Evolutionary conservation across 176 grass and related monocot species (phyloP), one percentile per base, ranked within the genome.

Genomic region (Aegilops tauschii): DNA sequence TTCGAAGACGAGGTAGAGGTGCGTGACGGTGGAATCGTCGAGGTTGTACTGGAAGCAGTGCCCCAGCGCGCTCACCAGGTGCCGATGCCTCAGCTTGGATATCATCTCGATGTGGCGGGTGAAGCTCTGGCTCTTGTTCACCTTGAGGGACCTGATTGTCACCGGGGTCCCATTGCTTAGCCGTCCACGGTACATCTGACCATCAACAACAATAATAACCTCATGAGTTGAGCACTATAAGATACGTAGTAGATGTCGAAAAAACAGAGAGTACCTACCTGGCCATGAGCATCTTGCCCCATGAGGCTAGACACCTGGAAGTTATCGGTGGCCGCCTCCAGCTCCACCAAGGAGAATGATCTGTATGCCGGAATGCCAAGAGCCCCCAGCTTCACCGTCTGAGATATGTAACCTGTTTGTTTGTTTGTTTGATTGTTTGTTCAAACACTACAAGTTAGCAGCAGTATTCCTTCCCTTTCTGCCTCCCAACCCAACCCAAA

Each of bases 21-120:
- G 76, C 6, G 90, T 91, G 30, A 84, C 69, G 4, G 86, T 91
- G 50, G 87, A 79, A 81, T 94, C 85, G 29, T 94, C 90, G 42
- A 90, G 90, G 82, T 88, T 86, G 62, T 87, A 92, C 47, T 92
- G 86, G 49, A 91, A 87, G 95, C 95, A 92, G 80, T 97, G 92
- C 8, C 95, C 95, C 8, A 97, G 80, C 27, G 91, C 87, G 80
- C 95, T 97, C 9, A 97, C 92, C 77, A 97, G 82, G 65, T 97
- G 95, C 12, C 88, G 90, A 83, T 97, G 90, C 61, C 95, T 84
- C 25, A 97, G 90, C 83, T 83, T 94, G 3, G 95, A 94, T 68
- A 97, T 92, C 84, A 90, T 91, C 36, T 97, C 95, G 8, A 97
- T 92, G 82, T 97, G 91, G 12, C 80, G 92, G 12, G 84, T 88